Evolutionary conservation across 1,284 basidiomycete genomes (phyloP), one percentile per base, ranked within the genome.

Genomic region (Boletus sp.): DNA sequence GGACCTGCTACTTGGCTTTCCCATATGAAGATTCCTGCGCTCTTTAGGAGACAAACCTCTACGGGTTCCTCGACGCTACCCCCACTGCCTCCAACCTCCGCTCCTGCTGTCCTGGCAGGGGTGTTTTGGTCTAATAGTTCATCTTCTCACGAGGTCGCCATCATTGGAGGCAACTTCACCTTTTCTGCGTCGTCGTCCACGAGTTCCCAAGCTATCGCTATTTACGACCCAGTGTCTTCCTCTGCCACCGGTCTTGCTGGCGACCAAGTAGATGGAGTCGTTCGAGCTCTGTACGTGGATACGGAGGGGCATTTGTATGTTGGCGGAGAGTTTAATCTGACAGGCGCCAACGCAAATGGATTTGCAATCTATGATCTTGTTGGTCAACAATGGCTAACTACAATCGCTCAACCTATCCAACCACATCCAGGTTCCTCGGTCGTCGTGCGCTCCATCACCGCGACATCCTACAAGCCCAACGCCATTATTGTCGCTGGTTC

Each of bases 81-180:
- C 8, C 50, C 79, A 16, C 52, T 74, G 1, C 72, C 77, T 23
- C 67, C 81, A 2, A 74, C 80, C 1, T 70, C 78, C 0, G 84
- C 89, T 1, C 91, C 93, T 1, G 84, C 92, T 26, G 82, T 97
- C 48, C 75, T 96, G 35, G 78, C 91, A 0, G 94, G 91, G 29
- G 80, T 81, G 2, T 98, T 94, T 72, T 98, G 91, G 90, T 86
- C 81, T 14, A 96, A 96, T 61, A 75, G 74, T 33, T 81, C 84
- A 1, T 80, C 81, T 5, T 76, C 76, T 4, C 71, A 73, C 36
- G 76, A 88, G 52, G 69, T 91, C 38, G 82, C 81, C 32, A 81
- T 97, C 54, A 73, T 98, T 42, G 94, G 93, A 32, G 94, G 94
- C 41, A 94, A 95, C 68, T 97, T 96, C 64, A 81, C 84, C 4